These are phyloP conservation scores for Aegle marmelos DNA, from an alignment of 345 rosid species.

Conservation along the genomic window DNA sequence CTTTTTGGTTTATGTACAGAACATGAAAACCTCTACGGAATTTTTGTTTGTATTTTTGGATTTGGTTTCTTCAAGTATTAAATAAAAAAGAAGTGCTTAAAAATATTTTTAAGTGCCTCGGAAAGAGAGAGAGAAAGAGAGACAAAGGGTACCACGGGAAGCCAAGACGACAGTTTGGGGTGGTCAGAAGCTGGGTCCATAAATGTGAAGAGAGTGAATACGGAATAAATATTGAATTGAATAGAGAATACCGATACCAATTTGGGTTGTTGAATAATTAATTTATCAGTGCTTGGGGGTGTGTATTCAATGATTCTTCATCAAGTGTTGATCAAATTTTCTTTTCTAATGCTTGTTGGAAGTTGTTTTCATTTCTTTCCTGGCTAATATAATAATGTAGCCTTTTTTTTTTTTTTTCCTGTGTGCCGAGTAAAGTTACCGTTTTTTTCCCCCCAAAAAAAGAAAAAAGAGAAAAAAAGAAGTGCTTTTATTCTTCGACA, in stretches of 20 bases:
- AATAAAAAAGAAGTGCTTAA: not conserved
- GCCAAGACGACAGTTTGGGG: slow-evolving; percentile 20
- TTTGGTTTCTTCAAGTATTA: not conserved
- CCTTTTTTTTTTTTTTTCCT: not conserved
- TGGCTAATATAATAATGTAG: not conserved
- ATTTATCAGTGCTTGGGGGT: slow-evolving; percentile 26
- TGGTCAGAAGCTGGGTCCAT: slow-evolving; percentile 29
- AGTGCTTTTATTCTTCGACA: not conserved
- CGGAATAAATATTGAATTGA: not conserved
- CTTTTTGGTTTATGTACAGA: slow-evolving; percentile 29
- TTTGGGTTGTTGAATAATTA: slow-evolving; percentile 20
- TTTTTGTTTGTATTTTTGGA: not conserved
- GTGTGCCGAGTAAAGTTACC: not conserved
- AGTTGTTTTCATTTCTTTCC: not conserved
- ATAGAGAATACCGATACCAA: slow-evolving; percentile 4
- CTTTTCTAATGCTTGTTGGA: not conserved
- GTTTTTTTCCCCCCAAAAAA: not conserved
- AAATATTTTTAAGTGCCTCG: not conserved
- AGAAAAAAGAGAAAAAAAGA: not conserved
- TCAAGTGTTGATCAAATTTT: slow-evolving; percentile 16
- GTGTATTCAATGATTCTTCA: slow-evolving; percentile 46
- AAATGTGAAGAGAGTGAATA: slow-evolving; percentile 29
- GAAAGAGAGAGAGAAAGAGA: not conserved
- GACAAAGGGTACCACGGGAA: slow-evolving; percentile 4
- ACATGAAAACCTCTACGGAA: slow-evolving; percentile 14